Percentiles rank a stretch among this genome's conserved stretches.
phyloP scores from a whole-genome alignment of 2,329 filamentous ascomycete genomes.

The Neonectria faginata region DNA sequence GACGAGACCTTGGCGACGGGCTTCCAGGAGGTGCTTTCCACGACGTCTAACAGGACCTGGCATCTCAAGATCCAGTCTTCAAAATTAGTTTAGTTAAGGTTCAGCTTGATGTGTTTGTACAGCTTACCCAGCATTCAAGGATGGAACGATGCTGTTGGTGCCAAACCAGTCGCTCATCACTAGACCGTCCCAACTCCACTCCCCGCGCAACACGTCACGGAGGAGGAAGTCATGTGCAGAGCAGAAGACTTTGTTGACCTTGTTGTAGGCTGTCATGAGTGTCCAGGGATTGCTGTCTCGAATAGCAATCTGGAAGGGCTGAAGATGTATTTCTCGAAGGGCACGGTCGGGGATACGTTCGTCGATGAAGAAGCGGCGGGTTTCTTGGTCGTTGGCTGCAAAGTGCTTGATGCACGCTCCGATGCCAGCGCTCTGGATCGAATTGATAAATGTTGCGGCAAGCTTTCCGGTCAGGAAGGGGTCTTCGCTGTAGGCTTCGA shows the following conservation, averaged over 20 bases:
- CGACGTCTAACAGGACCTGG: conserved; percentile 28
- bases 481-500: conserved; percentile 56
- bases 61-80: conserved; percentile 32
- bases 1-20: conserved; percentile 19
- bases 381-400: conserved; percentile 52
- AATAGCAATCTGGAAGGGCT: conserved; percentile 57
- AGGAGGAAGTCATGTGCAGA: conserved; percentile 54
- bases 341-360: conserved; percentile 31
- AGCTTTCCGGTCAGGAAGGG: conserved; percentile 53
- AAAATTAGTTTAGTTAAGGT: neutral
- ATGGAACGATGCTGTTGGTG: conserved; percentile 42
- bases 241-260: conserved; percentile 57
- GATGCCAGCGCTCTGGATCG: conserved; percentile 52
- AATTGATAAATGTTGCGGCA: conserved; percentile 46
- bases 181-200: conserved; percentile 58
- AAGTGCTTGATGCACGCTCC: conserved; percentile 57
- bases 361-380: conserved; percentile 28
- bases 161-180: conserved; percentile 61
- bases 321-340: conserved; percentile 51
- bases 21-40: conserved; percentile 31
- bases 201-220: conserved; percentile 53
- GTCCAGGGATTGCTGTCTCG: conserved; percentile 52
- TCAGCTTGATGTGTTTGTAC: too few species aligned
- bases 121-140: conserved; percentile 43
- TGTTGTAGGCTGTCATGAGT: conserved; percentile 60